Evolutionary conservation across 2,329 filamentous ascomycete genomes (phyloP), one percentile per base, ranked within the genome.

Genomic region (Arthrobotrys megalospora): DNA sequence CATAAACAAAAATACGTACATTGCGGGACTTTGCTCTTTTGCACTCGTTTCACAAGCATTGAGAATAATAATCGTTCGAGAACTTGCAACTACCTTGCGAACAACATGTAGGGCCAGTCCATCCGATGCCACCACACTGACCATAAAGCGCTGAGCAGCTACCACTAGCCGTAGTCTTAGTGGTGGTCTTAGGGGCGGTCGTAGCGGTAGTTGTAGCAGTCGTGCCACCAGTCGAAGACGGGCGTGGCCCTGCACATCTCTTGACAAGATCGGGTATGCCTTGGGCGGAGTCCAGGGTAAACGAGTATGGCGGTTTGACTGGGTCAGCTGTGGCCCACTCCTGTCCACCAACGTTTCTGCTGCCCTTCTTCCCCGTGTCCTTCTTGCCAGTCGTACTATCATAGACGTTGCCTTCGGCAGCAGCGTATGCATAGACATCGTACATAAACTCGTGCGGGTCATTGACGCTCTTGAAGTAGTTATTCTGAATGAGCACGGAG

Each of bases 201-300:
- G 62, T 69, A 4, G 80, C 48, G 16, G 81, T 68, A 7, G 77
- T 36, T 14, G 80, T 47, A 2, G 80, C 55, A 24, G 77, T 38
- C 0, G 80, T 55, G 11, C 8, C 36, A 38, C 36, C 36, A 63
- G 43, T 28, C 24, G 24, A 28, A 5, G 24, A 28, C 4, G 62
- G 41, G 75, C 50, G 16, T 14, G 50, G 50, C 3, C 50, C 50
- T 6, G 50, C 50, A 12, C 50, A 55, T 14, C 50, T 55, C 24
- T 55, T 2, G 28, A 55, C 50, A 11, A 55, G 50, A 19, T 19
- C 50, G 24, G 50, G 50, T 14, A 55, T 14, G 28, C 24, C 11
- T 8, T 19, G 4, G 16, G 50, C 50, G 24, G 19, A 14, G 50
- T 55, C 50, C 14, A 55, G 50, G 2, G 19, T 8, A n/a, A 24